phyloP scores from a whole-genome alignment of 169 alveolate species.

The Pseudocohnilembus persalinus region DNA sequence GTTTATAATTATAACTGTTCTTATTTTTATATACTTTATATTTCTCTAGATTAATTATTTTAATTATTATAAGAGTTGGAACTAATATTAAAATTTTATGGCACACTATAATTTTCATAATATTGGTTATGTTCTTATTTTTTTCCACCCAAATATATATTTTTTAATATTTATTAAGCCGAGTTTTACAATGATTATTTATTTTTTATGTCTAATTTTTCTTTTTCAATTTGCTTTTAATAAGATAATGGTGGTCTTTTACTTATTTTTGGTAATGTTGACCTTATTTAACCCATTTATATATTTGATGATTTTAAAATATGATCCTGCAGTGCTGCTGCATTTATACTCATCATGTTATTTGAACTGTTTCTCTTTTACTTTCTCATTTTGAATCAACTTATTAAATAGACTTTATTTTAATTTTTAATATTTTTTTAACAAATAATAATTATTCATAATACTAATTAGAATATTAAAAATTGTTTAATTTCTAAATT shows the following conservation, averaged over 20 bases:
- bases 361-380: background rate
- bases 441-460: too few species aligned
- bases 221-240: background rate
- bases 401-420: background rate
- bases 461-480: too few species aligned
- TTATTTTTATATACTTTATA: background rate
- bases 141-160: too few species aligned
- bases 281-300: background rate
- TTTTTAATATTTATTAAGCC: too few species aligned
- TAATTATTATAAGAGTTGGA: background rate
- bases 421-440: too few species aligned
- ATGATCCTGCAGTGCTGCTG: slow-evolving; percentile 28
- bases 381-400: background rate
- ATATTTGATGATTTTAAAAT: slow-evolving; percentile 10
- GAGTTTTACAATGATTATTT: background rate
- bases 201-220: background rate
- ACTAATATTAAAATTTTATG: background rate
- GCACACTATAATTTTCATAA: background rate
- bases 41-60: background rate
- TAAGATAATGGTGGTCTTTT: background rate
- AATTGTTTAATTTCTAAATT: too few species aligned
- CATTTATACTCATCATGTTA: slow-evolving; percentile 2
- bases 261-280: too few species aligned
- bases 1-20: background rate
- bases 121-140: too few species aligned